Percentiles rank a stretch among this genome's conserved stretches.
Conservation (phyloP, 805 yeast species). For the Pachysolen tannophilus region DNA sequence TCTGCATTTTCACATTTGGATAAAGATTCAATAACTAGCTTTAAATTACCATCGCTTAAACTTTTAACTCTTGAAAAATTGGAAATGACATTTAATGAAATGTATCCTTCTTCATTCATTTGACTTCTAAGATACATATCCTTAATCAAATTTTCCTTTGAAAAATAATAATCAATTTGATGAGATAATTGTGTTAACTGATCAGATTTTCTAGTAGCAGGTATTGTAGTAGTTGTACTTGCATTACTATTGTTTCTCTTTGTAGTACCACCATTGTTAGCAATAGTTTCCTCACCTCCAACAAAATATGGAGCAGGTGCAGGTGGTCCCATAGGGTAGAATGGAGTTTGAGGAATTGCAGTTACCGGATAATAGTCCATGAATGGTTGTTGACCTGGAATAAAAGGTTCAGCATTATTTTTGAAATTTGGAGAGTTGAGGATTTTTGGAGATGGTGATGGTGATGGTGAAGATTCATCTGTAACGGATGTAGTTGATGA, state of each 20-base stretch:
- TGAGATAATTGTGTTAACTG: constrained; percentile 12
- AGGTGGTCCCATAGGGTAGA: constrained; percentile 6
- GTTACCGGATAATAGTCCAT: constrained; percentile 2
- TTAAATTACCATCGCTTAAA: constrained; percentile 40
- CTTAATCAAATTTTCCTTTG: constrained; percentile 75
- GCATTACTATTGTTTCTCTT: constrained; percentile 1
- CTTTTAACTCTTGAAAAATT: constrained; percentile 66
- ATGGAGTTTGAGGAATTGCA: neutral
- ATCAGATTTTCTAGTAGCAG: constrained; percentile 7
- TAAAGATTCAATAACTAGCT: constrained; percentile 22
- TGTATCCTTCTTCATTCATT: constrained; percentile 68
- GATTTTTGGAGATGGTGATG: constrained; percentile 4
- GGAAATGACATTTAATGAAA: constrained; percentile 48
- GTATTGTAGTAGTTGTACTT: constrained; percentile 1
- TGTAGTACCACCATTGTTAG: neutral
- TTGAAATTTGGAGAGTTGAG: neutral
- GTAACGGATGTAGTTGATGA: constrained; percentile 3
- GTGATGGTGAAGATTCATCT: constrained; percentile 3
- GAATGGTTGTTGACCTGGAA: constrained; percentile 2
- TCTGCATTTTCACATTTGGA: constrained; percentile 4
- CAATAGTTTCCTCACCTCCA: neutral
- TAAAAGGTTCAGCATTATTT: constrained; percentile 3
- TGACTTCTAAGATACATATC: constrained; percentile 74
- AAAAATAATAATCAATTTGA: constrained; percentile 85
- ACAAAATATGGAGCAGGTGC: constrained; percentile 2